Evolutionary conservation across 495 filamentous ascomycete genomes (phyloP), one percentile per base, ranked within the genome.

Genomic region (Astrocystis sublimbata): DNA sequence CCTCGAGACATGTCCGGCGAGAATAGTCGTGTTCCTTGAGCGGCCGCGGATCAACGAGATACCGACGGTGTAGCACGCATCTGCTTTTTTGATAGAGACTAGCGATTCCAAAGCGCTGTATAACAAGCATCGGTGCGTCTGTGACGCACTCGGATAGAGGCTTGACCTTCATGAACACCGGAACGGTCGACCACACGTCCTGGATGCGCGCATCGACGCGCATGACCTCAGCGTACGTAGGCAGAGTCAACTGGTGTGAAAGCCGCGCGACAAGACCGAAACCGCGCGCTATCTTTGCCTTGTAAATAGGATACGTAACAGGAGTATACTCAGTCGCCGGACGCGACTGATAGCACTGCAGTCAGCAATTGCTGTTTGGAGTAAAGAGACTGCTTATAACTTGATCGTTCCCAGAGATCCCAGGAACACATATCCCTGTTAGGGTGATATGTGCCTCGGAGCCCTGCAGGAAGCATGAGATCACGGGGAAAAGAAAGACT

Each of bases 1-100:
- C 87, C 33, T 86, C 84, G 12, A 93, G 78, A 65, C 88, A 91
- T 2, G 81, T 80, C 28, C 80, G 79, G 41, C 88, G 80, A 6
- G 89, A 92, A 69, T 89, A 88, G 3, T 82, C 78, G 63, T 87
- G 90, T 35, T 90, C 82, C 38, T 79, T 79, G 62, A 85, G 82
- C 31, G 76, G 75, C 8, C 81, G 75, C 5, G 78, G 78, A 60
- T 85, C 80, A 15, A 78, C 79, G 21, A 93, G 75, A 68, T 90
- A 93, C 54, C 86, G 83, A 5, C 90, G 84, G 68, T 93, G 91
- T 28, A 93, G 76, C 13, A 92, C 85, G 47, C 86, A 88, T 30
- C 89, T 82, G n/a, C 82, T 78, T 66, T 91, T 92, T 60, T 90
- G 83, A 66, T 89, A 92, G 15, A 92, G 73, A 4, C 92, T 71